Evolutionary conservation across 2,329 filamentous ascomycete genomes (phyloP).

Genomic region (Metarhizium brunneum): DNA sequence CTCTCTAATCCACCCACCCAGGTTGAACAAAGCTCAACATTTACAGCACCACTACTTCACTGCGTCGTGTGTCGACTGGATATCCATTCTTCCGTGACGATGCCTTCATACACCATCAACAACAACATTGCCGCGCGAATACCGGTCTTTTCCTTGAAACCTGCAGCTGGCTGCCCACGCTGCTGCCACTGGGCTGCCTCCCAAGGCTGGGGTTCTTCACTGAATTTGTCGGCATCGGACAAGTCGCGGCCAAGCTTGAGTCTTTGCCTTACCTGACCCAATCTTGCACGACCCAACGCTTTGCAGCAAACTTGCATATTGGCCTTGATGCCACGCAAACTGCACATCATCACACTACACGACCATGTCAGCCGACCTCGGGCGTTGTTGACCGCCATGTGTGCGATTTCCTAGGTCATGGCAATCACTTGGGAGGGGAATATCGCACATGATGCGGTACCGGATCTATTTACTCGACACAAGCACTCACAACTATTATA

Average conservation of each 20-base stretch:
- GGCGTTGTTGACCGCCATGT: background rate
- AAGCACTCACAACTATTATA: background rate
- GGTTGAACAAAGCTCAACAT: no score
- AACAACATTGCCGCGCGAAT: no score
- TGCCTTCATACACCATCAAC: no score
- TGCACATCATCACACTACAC: background rate
- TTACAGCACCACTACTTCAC: no score
- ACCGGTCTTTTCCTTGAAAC: no score
- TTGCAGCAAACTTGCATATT: background rate
- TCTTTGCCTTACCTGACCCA: background rate
- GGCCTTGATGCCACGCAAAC: background rate
- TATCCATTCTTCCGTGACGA: background rate
- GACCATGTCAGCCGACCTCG: no score
- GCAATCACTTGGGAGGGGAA: background rate
- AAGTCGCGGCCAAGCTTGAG: background rate
- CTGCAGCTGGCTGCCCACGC: no score
- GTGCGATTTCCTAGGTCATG: background rate
- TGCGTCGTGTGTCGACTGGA: background rate
- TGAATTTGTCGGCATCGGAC: background rate
- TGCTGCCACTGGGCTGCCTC: background rate
- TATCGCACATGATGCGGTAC: background rate
- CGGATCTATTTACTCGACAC: background rate
- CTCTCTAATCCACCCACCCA: background rate
- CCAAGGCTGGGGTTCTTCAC: background rate
- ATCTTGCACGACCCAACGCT: background rate